These are phyloP conservation scores for Mentha longifolia DNA, from an alignment of 257 asterid species.

Conservation along the genomic window DNA sequence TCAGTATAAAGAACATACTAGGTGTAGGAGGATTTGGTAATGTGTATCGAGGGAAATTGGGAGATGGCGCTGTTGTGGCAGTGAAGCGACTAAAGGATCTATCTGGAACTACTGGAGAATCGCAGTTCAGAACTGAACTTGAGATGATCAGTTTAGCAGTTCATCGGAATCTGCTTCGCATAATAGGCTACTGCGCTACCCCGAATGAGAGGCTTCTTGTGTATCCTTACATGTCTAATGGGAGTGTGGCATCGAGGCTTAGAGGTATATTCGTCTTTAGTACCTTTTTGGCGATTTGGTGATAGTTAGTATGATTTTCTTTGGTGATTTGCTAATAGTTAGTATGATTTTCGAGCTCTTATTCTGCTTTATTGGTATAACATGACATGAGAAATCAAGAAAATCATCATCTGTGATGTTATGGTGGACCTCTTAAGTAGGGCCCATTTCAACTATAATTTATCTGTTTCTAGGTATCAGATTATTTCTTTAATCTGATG, in stretches of 20 bases:
- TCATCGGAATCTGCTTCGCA: conserved; percentile 82
- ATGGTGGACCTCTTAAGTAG: conserved; percentile 36
- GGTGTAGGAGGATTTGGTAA: conserved; percentile 96
- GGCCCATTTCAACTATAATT: conserved; percentile 41
- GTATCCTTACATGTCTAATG: conserved; percentile 94
- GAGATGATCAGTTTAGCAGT: conserved; percentile 93
- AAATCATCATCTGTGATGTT: conserved; percentile 37
- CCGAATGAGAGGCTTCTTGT: conserved; percentile 81
- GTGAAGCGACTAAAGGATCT: conserved; percentile 88
- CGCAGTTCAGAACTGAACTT: conserved; percentile 81
- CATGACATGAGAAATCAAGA: conserved; percentile 24
- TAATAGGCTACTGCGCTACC: conserved; percentile 78
- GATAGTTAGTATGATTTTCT: neutral
- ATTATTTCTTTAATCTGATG: conserved; percentile 15
- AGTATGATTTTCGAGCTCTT: neutral
- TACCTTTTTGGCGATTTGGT: neutral
- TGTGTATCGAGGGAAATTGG: conserved; percentile 75
- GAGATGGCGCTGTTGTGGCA: conserved; percentile 69
- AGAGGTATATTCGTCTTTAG: conserved; percentile 51
- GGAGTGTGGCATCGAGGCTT: conserved; percentile 88
- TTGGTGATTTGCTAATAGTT: neutral
- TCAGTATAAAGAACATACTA: conserved; percentile 87
- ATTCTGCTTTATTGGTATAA: conserved; percentile 28
- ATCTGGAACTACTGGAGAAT: conserved; percentile 79
- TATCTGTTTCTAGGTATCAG: conserved; percentile 30